Base-by-base conservation (phyloP, 73 alveolate genomes). In the Paramecium sexaurelia region DNA sequence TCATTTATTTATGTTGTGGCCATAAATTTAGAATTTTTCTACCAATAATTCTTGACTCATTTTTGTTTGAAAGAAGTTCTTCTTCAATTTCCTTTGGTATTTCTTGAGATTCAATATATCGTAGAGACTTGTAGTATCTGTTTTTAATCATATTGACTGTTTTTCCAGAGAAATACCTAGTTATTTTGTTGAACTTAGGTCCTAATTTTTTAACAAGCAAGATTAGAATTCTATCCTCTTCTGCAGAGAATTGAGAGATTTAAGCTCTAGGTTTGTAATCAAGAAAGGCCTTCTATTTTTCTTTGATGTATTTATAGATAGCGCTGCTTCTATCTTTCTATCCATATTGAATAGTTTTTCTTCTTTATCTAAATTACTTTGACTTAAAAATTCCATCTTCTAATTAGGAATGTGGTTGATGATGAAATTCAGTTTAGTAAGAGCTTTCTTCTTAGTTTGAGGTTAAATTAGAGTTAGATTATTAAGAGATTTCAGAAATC, bases 101-200 rank as follows among this genome's bases (percentile, higher is more conserved):
- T 61, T 51, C 67, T 51, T 51, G 45, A 61, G 83, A 32, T 61
- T 78, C 43, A 13, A 40, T 15, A 41, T 41, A 61, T 61, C 83
- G 20, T 37, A 78, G 47, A 22, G n/a, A 5, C 55, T 78, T 78
- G 9, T 78, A 78, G 27, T 39, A 78, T 78, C 90, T 39, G 41
- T 78, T 78, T 19, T 78, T 78, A 24, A 78, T 33, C 90, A 78
- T 78, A 78, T 45, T 78, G 43, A 78, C 43, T 0, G 90, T 78
- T 24, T 43, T 78, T 22, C 75, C 71, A 29, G 90, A 61, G 75
- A 78, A 78, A 22, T 29, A 45, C 29, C 17, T 37, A 11, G 71
- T 36, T 7, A 78, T 78, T 45, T 39, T 39, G 32, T 37, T 41
- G 13, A 78, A 78, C 29, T 78, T 78, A 7, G 90, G 90, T 43